Conservation (phyloP, 495 filamentous ascomycete species). For the Lasiosphaeris hirsuta region DNA sequence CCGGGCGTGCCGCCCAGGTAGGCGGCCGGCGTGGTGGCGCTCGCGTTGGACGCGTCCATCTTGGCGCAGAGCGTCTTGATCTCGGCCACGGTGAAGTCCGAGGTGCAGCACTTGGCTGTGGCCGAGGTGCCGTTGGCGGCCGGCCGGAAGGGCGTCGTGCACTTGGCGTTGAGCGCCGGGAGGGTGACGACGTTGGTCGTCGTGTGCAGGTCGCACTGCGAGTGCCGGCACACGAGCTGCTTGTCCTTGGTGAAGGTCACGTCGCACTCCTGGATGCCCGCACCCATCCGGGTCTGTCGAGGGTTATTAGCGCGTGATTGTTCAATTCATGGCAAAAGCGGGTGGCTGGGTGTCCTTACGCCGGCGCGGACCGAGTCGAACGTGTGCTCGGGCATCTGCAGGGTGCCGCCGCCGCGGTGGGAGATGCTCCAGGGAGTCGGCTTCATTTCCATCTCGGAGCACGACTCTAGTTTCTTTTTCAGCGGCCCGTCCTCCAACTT, state of each 20-base stretch:
- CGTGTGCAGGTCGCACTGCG: conserved; percentile 60
- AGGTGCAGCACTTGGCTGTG: conserved; percentile 58
- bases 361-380: conserved; percentile 50
- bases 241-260: conserved; percentile 59
- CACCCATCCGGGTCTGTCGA: conserved; percentile 51
- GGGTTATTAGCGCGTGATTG: background rate
- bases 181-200: conserved; percentile 59
- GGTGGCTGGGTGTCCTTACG: too few species aligned
- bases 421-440: conserved; percentile 50
- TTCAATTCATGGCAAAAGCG: background rate
- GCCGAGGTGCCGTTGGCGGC: conserved; percentile 39
- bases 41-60: conserved; percentile 56
- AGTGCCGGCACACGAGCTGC: conserved; percentile 60
- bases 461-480: conserved; percentile 53
- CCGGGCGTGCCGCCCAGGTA: conserved; percentile 51
- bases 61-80: conserved; percentile 59
- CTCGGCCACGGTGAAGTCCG: conserved; percentile 58
- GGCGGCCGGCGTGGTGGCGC: conserved; percentile 49
- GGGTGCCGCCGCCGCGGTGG: conserved; percentile 55
- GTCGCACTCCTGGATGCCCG: conserved; percentile 62
- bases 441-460: conserved; percentile 41
- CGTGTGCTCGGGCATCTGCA: conserved; percentile 62
- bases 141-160: conserved; percentile 56
- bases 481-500: conserved; percentile 56
- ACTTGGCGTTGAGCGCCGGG: conserved; percentile 57